Conservation (phyloP, 164 flowering plant species). For the Hamamelis virginiana region DNA sequence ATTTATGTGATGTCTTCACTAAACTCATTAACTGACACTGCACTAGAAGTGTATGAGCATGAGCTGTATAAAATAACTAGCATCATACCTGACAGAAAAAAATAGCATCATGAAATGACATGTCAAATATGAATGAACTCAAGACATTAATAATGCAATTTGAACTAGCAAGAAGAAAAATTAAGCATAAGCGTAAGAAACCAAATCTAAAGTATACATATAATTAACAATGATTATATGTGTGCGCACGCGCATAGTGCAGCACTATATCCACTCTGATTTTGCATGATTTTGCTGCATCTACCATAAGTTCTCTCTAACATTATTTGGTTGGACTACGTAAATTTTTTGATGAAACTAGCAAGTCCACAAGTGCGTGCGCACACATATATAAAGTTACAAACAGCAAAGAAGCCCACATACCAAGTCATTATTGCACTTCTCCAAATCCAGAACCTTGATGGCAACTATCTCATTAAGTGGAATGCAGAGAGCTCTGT, state of each 20-base stretch:
- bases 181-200: too few species aligned
- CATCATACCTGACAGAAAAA: too few species aligned
- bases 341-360: background rate
- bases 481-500: constrained; percentile 84
- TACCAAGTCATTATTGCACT: constrained; percentile 91
- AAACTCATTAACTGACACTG: too few species aligned
- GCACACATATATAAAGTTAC: background rate
- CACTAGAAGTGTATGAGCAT: background rate
- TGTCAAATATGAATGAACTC: too few species aligned
- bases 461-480: constrained; percentile 84
- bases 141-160: background rate
- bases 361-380: background rate
- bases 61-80: background rate
- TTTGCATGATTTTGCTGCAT: background rate
- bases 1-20: too few species aligned
- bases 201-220: too few species aligned
- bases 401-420: constrained; percentile 17
- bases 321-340: background rate
- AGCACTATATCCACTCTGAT: too few species aligned
- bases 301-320: background rate
- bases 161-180: background rate
- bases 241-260: background rate
- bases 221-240: background rate
- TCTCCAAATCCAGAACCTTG: constrained; percentile 93
- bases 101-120: background rate